phyloP scores from a whole-genome alignment of 73 alveolate genomes.

The Uronychia binucleata region DNA sequence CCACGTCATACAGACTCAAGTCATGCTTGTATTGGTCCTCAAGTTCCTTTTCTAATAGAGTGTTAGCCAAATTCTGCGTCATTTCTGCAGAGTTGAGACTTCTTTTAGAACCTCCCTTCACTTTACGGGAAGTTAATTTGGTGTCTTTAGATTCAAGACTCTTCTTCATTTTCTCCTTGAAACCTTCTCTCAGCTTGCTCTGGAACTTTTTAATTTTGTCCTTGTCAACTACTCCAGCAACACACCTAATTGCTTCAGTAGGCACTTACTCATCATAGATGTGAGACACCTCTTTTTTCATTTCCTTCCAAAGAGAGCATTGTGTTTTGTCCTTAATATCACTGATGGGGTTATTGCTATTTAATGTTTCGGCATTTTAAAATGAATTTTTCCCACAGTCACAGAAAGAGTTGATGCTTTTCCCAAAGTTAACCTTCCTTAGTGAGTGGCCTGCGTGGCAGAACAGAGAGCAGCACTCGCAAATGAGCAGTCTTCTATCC shows the following conservation, averaged over 20 bases:
- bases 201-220: neutral
- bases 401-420: neutral
- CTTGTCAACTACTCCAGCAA: neutral
- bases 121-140: too few relatives aligned
- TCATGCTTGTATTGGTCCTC: neutral
- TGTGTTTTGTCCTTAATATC: neutral
- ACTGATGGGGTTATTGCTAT: neutral
- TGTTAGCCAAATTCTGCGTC: neutral
- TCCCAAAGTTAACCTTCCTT: neutral
- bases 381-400: conserved; percentile 10
- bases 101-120: too few relatives aligned
- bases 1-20: neutral
- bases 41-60: neutral
- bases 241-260: neutral
- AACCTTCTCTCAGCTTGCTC: neutral
- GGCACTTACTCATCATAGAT: neutral
- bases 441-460: conserved; percentile 28
- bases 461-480: conserved; percentile 9
- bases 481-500: neutral
- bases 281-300: neutral
- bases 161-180: neutral
- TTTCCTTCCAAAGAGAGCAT: neutral
- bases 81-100: neutral
- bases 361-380: neutral
- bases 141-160: too few relatives aligned